Percentiles rank a stretch among this genome's conserved stretches.
These are phyloP conservation scores for Dictyostelium intermedium DNA, from an alignment of 78 protist species.

Conservation along the genomic window DNA sequence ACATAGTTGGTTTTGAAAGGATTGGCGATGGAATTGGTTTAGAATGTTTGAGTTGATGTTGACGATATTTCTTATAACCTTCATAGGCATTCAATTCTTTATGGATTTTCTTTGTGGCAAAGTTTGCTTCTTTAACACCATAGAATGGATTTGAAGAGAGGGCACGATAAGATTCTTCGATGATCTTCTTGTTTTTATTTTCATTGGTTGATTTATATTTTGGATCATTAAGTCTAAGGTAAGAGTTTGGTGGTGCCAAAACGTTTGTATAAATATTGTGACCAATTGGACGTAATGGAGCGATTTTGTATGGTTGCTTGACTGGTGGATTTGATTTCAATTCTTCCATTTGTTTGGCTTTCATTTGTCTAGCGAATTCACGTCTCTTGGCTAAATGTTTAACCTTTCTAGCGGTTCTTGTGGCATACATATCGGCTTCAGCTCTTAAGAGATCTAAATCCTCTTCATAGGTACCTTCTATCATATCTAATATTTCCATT, in stretches of 20 bases:
- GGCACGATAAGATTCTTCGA: slow-evolving; percentile 7
- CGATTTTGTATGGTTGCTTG: background rate
- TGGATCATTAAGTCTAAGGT: slow-evolving; percentile 3
- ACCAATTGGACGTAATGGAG: background rate
- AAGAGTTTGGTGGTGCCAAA: slow-evolving; percentile 49
- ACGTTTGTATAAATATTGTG: background rate
- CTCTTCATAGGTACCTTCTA: slow-evolving; percentile 6
- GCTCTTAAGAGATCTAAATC: slow-evolving; percentile 22
- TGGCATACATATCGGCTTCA: slow-evolving; percentile 69
- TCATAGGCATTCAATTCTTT: background rate
- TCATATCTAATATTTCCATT: background rate
- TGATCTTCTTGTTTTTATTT: background rate
- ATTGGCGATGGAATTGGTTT: background rate
- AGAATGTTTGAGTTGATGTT: background rate
- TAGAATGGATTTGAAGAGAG: slow-evolving; percentile 50
- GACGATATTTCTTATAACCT: background rate
- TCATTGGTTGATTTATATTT: background rate
- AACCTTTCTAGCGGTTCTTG: slow-evolving; percentile 36
- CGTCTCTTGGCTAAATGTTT: slow-evolving; percentile 32
- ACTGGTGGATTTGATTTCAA: background rate
- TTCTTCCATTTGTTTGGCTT: background rate
- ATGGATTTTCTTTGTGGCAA: background rate
- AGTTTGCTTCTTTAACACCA: slow-evolving; percentile 1
- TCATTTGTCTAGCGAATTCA: slow-evolving; percentile 12
- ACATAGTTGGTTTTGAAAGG: background rate